Conservation (phyloP, 805 yeast species). For the Priceomyces fermenticarens region DNA sequence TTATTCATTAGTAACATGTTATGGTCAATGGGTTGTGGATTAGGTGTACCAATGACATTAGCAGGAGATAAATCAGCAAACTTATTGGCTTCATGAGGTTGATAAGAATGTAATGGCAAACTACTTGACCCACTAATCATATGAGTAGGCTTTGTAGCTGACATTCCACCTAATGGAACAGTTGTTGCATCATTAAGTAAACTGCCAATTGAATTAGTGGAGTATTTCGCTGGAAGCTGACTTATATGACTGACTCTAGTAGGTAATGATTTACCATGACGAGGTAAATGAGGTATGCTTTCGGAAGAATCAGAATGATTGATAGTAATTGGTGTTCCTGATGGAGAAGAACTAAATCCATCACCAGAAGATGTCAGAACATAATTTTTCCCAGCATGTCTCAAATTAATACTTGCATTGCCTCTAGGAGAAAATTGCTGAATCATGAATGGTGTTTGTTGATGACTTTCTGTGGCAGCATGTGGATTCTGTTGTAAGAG, state of each 20-base stretch:
- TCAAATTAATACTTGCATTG: neutral
- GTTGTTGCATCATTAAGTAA: constrained; percentile 3
- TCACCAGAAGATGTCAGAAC: neutral
- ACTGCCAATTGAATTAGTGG: constrained; percentile 4
- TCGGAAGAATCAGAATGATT: constrained; percentile 1
- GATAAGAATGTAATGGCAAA: too few species aligned
- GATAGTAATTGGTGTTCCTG: neutral
- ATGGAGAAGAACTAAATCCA: neutral
- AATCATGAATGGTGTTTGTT: constrained; percentile 3
- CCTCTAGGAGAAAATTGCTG: constrained; percentile 3
- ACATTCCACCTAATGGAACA: constrained; percentile 1
- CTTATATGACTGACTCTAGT: neutral
- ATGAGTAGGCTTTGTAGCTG: too few species aligned
- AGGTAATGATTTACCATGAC: neutral
- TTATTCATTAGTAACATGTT: neutral
- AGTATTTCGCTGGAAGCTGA: neutral
- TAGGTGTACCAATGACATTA: neutral
- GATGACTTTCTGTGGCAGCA: neutral
- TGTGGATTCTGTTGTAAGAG: neutral
- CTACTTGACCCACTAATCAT: too few species aligned
- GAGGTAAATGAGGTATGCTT: neutral
- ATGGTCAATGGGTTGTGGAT: neutral
- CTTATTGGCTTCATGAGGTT: too few species aligned
- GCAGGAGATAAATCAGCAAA: too few species aligned
- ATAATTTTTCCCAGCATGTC: neutral